Percentiles rank a stretch among this genome's conserved stretches.
phyloP scores from a whole-genome alignment of 768 basidiomycete genomes.

The Floccularia luteovirens region DNA sequence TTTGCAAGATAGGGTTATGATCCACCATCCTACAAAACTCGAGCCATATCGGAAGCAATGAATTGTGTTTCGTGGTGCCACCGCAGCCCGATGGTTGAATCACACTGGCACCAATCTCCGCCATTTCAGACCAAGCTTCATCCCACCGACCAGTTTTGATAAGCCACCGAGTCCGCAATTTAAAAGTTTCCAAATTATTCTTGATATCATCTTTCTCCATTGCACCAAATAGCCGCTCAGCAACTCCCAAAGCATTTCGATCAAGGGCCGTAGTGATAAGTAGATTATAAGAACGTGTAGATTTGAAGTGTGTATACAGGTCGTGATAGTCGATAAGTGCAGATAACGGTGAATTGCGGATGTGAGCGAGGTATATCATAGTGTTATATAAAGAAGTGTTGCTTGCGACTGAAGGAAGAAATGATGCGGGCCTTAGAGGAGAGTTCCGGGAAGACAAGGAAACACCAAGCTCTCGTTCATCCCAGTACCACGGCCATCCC shows the following conservation, averaged over 20 bases:
- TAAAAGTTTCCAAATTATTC: constrained; percentile 46
- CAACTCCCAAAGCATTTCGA: constrained; percentile 38
- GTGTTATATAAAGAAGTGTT: constrained; percentile 31
- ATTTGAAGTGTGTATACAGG: constrained; percentile 24
- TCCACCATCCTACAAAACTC: constrained; percentile 48
- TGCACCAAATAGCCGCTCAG: constrained; percentile 30
- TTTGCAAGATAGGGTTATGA: constrained; percentile 28
- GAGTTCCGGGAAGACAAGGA: neutral
- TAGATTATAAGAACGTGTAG: constrained; percentile 37
- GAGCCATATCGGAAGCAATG: constrained; percentile 48
- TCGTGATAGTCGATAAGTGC: constrained; percentile 44
- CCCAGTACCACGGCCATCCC: constrained; percentile 3
- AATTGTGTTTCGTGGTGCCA: constrained; percentile 7
- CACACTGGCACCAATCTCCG: constrained; percentile 13
- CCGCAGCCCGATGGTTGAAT: constrained; percentile 9
- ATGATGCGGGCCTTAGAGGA: neutral
- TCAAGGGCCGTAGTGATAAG: constrained; percentile 43
- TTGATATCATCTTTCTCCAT: constrained; percentile 38
- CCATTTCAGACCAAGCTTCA: constrained; percentile 43
- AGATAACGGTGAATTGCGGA: constrained; percentile 22
- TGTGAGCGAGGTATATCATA: constrained; percentile 28
- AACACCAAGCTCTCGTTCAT: neutral
- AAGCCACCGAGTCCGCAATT: constrained; percentile 49
- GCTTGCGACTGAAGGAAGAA: constrained; percentile 18
- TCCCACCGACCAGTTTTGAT: constrained; percentile 50